phyloP scores from a whole-genome alignment of 225 moss, liverwort and hornwort species.

The Asterella californica region DNA sequence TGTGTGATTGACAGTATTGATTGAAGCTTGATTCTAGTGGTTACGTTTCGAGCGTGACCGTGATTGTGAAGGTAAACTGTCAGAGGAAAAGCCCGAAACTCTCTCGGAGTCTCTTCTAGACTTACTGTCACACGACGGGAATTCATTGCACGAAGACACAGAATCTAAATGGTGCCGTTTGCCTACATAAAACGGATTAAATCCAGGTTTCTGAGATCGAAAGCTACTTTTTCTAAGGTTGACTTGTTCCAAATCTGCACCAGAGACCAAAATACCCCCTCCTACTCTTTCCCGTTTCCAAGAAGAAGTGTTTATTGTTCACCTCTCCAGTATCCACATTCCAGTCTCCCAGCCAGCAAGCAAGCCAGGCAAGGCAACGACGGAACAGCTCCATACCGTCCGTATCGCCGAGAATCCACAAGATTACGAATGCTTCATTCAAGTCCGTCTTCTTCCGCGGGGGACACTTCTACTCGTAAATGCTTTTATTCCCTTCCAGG shows the following conservation, averaged over 20 bases:
- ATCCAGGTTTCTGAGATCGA: neutral
- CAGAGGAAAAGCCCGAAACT: neutral
- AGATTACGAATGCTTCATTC: neutral
- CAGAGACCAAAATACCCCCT: neutral
- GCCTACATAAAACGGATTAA: neutral
- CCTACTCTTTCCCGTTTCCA: neutral
- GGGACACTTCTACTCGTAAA: too few relatives aligned
- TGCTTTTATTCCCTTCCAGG: too few relatives aligned
- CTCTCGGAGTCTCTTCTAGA: neutral
- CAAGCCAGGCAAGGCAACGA: too few relatives aligned
- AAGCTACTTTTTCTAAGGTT: neutral
- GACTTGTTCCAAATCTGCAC: neutral
- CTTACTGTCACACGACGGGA: neutral
- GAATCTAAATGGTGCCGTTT: neutral
- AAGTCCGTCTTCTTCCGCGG: neutral
- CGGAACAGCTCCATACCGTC: neutral
- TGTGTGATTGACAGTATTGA: neutral
- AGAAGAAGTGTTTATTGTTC: neutral
- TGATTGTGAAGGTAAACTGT: too few relatives aligned
- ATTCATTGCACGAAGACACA: neutral
- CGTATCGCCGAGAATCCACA: too few relatives aligned
- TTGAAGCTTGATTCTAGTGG: neutral
- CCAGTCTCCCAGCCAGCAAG: too few relatives aligned
- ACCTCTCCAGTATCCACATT: neutral
- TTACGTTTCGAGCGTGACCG: too few relatives aligned